These are phyloP conservation scores for Coix lacrymajobi DNA, from an alignment of 176 grass and related monocot genomes.

Conservation along the genomic window DNA sequence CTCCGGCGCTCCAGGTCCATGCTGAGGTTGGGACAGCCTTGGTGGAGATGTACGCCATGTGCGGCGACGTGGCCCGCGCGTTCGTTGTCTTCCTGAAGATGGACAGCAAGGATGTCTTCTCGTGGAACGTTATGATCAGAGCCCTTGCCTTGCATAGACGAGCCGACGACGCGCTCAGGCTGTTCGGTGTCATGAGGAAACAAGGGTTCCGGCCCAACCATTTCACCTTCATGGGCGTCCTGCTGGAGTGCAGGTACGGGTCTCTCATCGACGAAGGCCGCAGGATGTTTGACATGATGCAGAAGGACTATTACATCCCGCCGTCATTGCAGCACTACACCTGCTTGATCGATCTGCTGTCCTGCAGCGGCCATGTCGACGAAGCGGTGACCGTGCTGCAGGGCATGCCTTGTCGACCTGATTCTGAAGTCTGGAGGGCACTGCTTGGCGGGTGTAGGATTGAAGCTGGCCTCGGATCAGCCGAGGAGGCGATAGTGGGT, in stretches of 20 bases:
- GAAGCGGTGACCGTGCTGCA: constrained; percentile 22
- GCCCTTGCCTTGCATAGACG: constrained; percentile 28
- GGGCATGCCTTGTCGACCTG: constrained; percentile 36
- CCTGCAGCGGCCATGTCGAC: constrained; percentile 16
- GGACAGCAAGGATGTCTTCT: constrained; percentile 40
- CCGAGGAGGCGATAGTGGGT: not conserved
- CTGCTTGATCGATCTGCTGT: constrained; percentile 50
- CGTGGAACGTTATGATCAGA: constrained; percentile 60
- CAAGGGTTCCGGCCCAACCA: constrained; percentile 31
- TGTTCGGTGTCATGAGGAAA: constrained; percentile 33
- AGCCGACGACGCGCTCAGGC: constrained; percentile 24
- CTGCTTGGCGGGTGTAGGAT: constrained; percentile 34
- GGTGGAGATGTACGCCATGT: constrained; percentile 52
- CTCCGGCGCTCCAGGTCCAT: constrained; percentile 12
- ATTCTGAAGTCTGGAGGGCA: constrained; percentile 41
- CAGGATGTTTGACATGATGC: constrained; percentile 31
- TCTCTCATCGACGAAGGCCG: constrained; percentile 30
- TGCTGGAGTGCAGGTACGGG: constrained; percentile 26
- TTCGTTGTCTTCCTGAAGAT: constrained; percentile 41
- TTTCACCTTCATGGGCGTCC: constrained; percentile 40
- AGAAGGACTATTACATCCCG: constrained; percentile 12
- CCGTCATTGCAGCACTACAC: constrained; percentile 35
- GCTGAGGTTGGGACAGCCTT: constrained; percentile 41
- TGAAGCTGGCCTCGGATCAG: constrained; percentile 24
- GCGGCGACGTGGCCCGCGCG: constrained; percentile 33